A percentile compares a stretch with the other conserved stretches of the same genome.
Conservation (phyloP, 192 early-diverging fungal genomes). For the Umbelopsis sp. region DNA sequence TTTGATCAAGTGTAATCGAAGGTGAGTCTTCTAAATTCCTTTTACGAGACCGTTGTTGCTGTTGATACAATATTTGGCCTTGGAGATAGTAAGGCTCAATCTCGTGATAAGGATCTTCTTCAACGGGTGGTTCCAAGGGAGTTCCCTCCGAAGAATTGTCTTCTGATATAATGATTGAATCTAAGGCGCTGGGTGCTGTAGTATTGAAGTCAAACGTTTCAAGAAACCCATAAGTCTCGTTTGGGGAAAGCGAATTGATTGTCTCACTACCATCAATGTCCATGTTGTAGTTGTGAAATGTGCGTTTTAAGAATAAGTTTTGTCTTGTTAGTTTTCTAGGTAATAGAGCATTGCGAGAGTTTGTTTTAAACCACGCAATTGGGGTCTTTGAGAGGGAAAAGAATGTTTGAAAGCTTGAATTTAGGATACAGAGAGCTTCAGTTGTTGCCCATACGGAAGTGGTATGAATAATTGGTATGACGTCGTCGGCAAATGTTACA, state of each 20-base stretch:
- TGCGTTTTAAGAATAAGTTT: neutral
- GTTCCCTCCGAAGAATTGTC: neutral
- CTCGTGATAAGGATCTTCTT: slow-evolving; percentile 15
- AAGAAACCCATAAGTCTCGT: neutral
- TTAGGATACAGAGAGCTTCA: neutral
- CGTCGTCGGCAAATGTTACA: too few species aligned
- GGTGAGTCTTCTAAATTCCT: neutral
- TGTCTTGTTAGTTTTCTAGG: neutral
- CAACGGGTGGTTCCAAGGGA: neutral
- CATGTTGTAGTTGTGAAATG: slow-evolving; percentile 1
- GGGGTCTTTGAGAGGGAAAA: neutral
- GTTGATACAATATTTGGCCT: slow-evolving; percentile 12
- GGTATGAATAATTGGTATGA: too few species aligned
- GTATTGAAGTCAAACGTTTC: neutral
- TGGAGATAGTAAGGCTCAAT: slow-evolving; percentile 10
- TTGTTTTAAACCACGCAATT: neutral
- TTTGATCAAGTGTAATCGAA: neutral
- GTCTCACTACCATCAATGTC: neutral
- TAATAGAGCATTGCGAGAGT: slow-evolving; percentile 7
- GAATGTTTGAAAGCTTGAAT: neutral
- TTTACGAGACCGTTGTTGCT: neutral
- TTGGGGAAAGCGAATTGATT: neutral
- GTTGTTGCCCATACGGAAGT: too few species aligned
- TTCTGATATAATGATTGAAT: slow-evolving; percentile 10
- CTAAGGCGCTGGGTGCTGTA: neutral